Conservation (phyloP, 495 filamentous ascomycete species). For the Bombardia bombarda region DNA sequence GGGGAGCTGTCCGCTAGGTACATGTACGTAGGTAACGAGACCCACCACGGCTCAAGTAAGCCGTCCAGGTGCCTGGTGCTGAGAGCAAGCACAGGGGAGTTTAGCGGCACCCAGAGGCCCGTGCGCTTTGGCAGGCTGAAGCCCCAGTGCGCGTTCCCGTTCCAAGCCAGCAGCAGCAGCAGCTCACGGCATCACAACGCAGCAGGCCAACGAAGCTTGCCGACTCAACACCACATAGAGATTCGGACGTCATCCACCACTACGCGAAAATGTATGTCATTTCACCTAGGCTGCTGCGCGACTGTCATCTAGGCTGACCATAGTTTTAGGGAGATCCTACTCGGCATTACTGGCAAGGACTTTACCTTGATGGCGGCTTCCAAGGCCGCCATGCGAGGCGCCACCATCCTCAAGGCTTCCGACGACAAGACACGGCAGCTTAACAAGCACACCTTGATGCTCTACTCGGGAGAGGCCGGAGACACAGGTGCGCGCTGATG, state of each 20-base stretch:
- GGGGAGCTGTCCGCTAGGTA: too few relatives aligned
- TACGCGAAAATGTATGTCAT: constrained; percentile 14
- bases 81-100: too few relatives aligned
- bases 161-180: background rate
- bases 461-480: constrained; percentile 92
- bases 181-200: background rate
- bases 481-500: constrained; percentile 64
- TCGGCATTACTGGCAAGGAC: constrained; percentile 97
- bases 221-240: constrained; percentile 2
- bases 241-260: background rate
- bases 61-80: too few relatives aligned
- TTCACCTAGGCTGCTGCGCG: background rate
- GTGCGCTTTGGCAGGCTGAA: constrained; percentile 18
- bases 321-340: constrained; percentile 72
- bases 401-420: constrained; percentile 87
- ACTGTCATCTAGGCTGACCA: background rate
- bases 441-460: constrained; percentile 91
- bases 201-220: constrained; percentile 3
- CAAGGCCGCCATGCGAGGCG: constrained; percentile 94
- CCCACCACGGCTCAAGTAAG: too few relatives aligned
- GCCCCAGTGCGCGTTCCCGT: constrained; percentile 18
- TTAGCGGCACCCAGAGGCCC: constrained; percentile 3
- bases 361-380: constrained; percentile 96
- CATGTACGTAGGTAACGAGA: too few relatives aligned
- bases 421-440: constrained; percentile 93